Percentiles rank a stretch among this genome's conserved stretches.
Conservation (phyloP, 2,329 filamentous ascomycete species). For the Exophiala spinifera region DNA sequence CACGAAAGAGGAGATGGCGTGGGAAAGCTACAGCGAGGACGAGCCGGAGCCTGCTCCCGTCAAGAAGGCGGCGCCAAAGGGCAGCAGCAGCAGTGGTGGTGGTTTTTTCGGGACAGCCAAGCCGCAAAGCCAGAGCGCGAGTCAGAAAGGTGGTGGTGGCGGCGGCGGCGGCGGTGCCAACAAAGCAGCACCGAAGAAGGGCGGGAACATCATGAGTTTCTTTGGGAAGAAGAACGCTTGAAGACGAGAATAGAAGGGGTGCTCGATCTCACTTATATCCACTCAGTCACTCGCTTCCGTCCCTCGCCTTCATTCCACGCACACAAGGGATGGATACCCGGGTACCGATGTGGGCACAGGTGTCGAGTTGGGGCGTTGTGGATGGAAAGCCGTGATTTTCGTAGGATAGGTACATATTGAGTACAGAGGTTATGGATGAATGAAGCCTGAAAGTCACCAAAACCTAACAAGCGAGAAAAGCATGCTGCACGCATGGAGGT, state of each 20-base stretch:
- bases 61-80: slow-evolving; percentile 33
- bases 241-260: too few species aligned
- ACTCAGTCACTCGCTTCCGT: too few species aligned
- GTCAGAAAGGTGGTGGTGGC: slow-evolving; percentile 21
- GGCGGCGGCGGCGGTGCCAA: too few species aligned
- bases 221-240: slow-evolving; percentile 67
- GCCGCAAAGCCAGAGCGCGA: slow-evolving; percentile 47
- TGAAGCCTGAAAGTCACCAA: too few species aligned
- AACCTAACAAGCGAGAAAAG: too few species aligned
- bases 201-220: slow-evolving; percentile 88
- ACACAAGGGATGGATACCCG: too few species aligned
- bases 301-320: too few species aligned
- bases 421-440: too few species aligned
- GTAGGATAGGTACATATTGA: background rate
- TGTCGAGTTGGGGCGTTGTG: too few species aligned
- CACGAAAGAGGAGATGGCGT: slow-evolving; percentile 76
- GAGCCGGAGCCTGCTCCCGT: slow-evolving; percentile 54
- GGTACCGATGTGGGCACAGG: too few species aligned
- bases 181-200: slow-evolving; percentile 39
- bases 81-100: background rate
- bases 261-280: too few species aligned
- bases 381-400: background rate
- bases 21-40: slow-evolving; percentile 94
- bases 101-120: slow-evolving; percentile 43
- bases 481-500: too few species aligned